Conservation (phyloP, 2,329 filamentous ascomycete genomes). For the Hymenoscyphus albidus region DNA sequence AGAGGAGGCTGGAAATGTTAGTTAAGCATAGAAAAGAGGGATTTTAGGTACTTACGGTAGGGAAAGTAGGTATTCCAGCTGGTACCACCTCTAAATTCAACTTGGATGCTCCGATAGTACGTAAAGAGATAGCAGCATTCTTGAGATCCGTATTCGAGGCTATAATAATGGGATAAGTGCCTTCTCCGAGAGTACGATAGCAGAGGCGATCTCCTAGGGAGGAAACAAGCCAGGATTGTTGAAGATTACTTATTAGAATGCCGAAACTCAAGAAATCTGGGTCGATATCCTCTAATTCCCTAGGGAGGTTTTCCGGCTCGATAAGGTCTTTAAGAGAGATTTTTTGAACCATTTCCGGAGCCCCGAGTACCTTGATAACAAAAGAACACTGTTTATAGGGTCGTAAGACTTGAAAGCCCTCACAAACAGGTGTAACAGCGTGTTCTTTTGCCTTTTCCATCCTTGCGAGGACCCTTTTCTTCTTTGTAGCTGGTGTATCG, state of each 20-base stretch:
- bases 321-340: constrained; percentile 7
- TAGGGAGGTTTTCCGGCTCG: not conserved
- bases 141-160: not conserved
- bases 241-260: not conserved
- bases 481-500: not conserved
- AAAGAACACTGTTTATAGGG: constrained; percentile 4
- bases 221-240: not conserved
- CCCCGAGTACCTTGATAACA: not conserved
- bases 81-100: not conserved
- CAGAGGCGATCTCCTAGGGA: not conserved
- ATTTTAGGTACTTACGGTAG: not conserved
- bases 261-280: not conserved
- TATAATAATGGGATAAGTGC: not conserved
- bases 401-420: not conserved
- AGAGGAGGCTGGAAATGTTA: no score
- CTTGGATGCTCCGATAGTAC: not conserved
- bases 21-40: not conserved
- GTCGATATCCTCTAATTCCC: not conserved
- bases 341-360: not conserved
- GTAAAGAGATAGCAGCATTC: constrained; percentile 8
- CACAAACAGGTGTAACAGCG: not conserved
- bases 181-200: not conserved
- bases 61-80: not conserved
- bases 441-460: not conserved
- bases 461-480: not conserved